Evolutionary conservation across 495 filamentous ascomycete genomes (phyloP).

Genomic region (Penicillium ochrochloron): DNA sequence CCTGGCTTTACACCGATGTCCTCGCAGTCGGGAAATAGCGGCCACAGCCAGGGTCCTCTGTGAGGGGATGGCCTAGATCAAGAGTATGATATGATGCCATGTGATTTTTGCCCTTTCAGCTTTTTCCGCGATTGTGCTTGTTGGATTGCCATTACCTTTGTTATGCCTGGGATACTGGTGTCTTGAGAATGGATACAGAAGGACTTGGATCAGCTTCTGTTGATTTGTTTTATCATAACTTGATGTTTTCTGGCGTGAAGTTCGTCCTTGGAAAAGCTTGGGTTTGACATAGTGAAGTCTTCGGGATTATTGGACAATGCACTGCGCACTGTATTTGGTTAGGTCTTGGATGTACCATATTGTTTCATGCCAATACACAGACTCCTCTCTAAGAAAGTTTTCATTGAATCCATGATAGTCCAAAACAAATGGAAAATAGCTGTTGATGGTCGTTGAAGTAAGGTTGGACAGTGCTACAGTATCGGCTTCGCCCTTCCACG

Average conservation of each 20-base stretch:
- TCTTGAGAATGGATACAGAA: slow-evolving; percentile 4
- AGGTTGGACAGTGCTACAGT: neutral
- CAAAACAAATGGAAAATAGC: neutral
- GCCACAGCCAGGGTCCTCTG: slow-evolving; percentile 16
- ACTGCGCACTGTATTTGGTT: neutral
- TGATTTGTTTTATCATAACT: neutral
- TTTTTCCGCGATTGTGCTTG: neutral
- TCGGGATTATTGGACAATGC: slow-evolving; percentile 1
- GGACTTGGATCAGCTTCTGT: neutral
- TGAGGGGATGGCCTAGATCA: neutral
- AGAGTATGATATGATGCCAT: slow-evolving; percentile 9
- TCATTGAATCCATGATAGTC: neutral
- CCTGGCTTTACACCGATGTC: slow-evolving; percentile 28
- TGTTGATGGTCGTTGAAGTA: neutral
- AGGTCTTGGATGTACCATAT: slow-evolving; percentile 14
- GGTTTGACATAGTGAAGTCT: neutral
- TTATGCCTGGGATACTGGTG: slow-evolving; percentile 5
- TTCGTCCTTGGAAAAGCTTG: slow-evolving; percentile 7
- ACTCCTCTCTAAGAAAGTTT: slow-evolving; percentile 16
- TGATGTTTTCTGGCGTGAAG: neutral
- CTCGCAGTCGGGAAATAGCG: slow-evolving; percentile 1
- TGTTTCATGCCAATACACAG: slow-evolving; percentile 10
- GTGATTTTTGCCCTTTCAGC: neutral
- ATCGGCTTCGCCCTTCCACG: neutral
- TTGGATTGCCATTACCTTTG: slow-evolving; percentile 1